Evolutionary conservation across 805 yeast species (phyloP).

Genomic region (Metschnikowia dekortorum): DNA sequence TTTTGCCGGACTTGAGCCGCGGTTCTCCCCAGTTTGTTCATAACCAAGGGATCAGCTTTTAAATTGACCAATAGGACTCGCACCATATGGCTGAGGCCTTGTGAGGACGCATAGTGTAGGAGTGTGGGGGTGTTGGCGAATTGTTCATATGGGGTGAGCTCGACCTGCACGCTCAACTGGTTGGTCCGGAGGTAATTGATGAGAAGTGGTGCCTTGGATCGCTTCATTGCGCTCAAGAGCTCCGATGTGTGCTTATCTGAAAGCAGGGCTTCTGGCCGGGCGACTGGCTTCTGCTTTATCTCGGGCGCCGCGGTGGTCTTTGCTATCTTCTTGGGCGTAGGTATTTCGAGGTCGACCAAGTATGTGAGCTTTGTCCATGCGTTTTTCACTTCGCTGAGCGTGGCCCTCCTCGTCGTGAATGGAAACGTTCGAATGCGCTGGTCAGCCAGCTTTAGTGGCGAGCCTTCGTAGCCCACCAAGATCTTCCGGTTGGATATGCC

Average conservation of each 20-base stretch:
- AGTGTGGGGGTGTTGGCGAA: constrained; percentile 63
- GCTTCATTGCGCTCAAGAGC: constrained; percentile 55
- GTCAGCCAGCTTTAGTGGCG: constrained; percentile 51
- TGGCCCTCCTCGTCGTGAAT: constrained; percentile 86
- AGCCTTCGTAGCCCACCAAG: constrained; percentile 62
- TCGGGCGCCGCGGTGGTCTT: constrained; percentile 15
- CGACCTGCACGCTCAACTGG: constrained; percentile 48
- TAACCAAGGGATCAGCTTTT: constrained; percentile 65
- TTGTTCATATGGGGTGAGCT: constrained; percentile 50
- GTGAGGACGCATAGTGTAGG: constrained; percentile 71
- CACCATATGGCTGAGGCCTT: constrained; percentile 65
- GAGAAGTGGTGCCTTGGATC: constrained; percentile 73
- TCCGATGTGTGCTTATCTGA: constrained; percentile 54
- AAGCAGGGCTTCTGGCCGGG: constrained; percentile 5
- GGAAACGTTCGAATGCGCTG: constrained; percentile 68
- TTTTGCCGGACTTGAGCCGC: constrained; percentile 64
- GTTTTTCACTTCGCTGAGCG: constrained; percentile 69
- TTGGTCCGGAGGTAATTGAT: constrained; percentile 58
- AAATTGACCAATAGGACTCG: constrained; percentile 55
- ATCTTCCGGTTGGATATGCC: constrained; percentile 64
- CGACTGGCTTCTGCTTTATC: constrained; percentile 14
- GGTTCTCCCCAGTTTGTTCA: constrained; percentile 53
- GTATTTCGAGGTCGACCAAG: constrained; percentile 50
- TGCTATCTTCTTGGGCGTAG: constrained; percentile 31
- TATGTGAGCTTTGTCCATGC: constrained; percentile 81